Percentiles rank a stretch among this genome's conserved stretches.
phyloP scores from a whole-genome alignment of 306 rosid species.

The Oemleria cerasiformis region DNA sequence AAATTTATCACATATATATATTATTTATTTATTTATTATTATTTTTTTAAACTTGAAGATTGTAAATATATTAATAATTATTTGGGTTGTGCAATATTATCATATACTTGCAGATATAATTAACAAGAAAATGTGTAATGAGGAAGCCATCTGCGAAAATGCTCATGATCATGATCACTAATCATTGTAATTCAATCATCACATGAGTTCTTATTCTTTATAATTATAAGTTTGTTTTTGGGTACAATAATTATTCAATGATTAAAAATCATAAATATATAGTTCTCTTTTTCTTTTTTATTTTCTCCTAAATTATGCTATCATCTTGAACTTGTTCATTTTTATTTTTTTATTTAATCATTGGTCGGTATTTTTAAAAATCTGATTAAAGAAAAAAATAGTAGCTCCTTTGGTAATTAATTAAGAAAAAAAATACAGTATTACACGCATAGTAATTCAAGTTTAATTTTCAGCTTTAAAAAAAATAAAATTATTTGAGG shows the following conservation, averaged over 20 bases:
- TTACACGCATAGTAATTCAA: too few species aligned
- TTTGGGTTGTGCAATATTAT: neutral
- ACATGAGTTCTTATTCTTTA: neutral
- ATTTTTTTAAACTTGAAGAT: too few species aligned
- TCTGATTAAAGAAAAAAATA: too few species aligned
- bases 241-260: slow-evolving; percentile 2
- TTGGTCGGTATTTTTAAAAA: slow-evolving; percentile 17
- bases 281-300: neutral
- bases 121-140: neutral
- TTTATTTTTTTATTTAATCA: neutral
- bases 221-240: neutral
- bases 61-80: too few species aligned
- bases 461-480: too few species aligned
- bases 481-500: too few species aligned
- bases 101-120: neutral
- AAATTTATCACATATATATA: too few species aligned
- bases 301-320: too few species aligned
- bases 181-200: slow-evolving; percentile 16
- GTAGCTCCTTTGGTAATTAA: too few species aligned
- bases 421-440: too few species aligned
- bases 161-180: slow-evolving; percentile 9
- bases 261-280: slow-evolving; percentile 5
- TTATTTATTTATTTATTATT: too few species aligned
- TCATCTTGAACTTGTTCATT: too few species aligned
- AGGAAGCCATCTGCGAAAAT: slow-evolving; percentile 10